Percentiles rank a stretch among this genome's conserved stretches.
Evolutionary conservation across 2,329 filamentous ascomycete species (phyloP).

Genomic region (Salinomyces thailandicus): DNA sequence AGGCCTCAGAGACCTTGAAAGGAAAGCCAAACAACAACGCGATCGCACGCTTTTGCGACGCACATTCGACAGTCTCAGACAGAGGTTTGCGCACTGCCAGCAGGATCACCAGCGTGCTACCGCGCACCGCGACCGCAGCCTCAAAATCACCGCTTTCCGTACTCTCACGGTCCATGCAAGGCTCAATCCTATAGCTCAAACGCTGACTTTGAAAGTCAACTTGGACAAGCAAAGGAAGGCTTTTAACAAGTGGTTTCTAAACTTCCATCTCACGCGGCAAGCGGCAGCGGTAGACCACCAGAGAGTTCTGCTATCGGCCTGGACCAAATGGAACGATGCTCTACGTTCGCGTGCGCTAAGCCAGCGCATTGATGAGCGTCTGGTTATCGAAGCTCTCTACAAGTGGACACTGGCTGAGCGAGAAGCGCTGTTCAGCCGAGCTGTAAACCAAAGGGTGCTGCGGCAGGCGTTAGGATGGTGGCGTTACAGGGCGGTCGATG

Average conservation of each 20-base stretch:
- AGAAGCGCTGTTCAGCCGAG: conserved; percentile 30
- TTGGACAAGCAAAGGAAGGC: conserved; percentile 36
- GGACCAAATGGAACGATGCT: conserved; percentile 52
- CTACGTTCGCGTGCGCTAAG: conserved; percentile 45
- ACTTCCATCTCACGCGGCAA: conserved; percentile 20
- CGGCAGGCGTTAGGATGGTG: conserved; percentile 12
- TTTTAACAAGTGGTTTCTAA: conserved; percentile 42
- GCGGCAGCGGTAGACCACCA: conserved; percentile 42
- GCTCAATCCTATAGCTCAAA: conserved; percentile 4
- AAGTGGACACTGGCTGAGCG: conserved; percentile 49
- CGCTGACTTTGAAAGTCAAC: conserved; percentile 35
- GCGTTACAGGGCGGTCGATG: conserved; percentile 7
- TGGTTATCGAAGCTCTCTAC: conserved; percentile 47
- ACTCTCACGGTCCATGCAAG: conserved; percentile 3
- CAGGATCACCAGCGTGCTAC: conserved; percentile 1
- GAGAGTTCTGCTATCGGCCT: conserved; percentile 47
- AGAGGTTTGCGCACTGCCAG: conserved; percentile 1
- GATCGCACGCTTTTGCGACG: too few relatives aligned
- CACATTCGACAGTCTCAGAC: conserved; percentile 1
- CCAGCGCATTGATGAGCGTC: conserved; percentile 44
- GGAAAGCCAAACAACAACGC: too few relatives aligned
- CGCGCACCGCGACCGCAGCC: not conserved
- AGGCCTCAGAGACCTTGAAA: conserved; percentile 2
- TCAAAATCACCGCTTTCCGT: not conserved
- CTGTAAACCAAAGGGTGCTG: conserved; percentile 20